Base-by-base conservation (phyloP, 2,329 filamentous ascomycete species). In the Fusarium redolens region DNA sequence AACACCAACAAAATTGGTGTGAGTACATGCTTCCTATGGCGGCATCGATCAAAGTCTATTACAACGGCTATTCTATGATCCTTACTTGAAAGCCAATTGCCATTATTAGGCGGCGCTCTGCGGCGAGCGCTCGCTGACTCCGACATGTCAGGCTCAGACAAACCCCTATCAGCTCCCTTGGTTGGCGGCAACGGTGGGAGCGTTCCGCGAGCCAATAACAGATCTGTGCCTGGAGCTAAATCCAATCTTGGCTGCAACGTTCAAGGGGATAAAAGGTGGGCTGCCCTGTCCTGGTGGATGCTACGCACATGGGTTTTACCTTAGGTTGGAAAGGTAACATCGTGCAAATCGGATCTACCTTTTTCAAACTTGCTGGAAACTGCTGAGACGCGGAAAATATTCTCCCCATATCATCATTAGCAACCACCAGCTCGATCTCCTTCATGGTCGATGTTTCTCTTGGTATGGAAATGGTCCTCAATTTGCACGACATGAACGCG, bases 181-280 rank as follows among this genome's bases (percentile, higher is more conserved):
- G 40, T 47, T 63, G 28, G 40, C 75, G 70, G 74, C 61, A 69
- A 55, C 55, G 43, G 45, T 51, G 43, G 31, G 40, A 40, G 55
- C 14, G 61, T 79, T 81, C 80, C 79, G 82, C 79, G 78, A 47
- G 50, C 84, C 83, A 85, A 85, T 85, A 68, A 79, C n/a, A 73
- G 37, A 22, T 38, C 71, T 78, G 82, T 83, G 69, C 82, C 81
- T 84, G 82, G 71, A 77, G 78, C 83, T 82, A 81, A 76, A 31
- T 51, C 47, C 45, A 55, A 69, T 31, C 45, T 61, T 73, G 66
- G 64, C 58, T 69, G 60, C 67, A 72, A 58, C 45, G 41, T 43
- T 54, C 59, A 60, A 61, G 68, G 65, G 65, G 60, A 58, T 57
- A 59, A 62, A 69, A 68, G 28, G 73, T 68, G 65, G 57, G 45